Evolutionary conservation across 495 filamentous ascomycete genomes (phyloP), one percentile per base, ranked within the genome.

Genomic region (Annulohypoxylon bovei): DNA sequence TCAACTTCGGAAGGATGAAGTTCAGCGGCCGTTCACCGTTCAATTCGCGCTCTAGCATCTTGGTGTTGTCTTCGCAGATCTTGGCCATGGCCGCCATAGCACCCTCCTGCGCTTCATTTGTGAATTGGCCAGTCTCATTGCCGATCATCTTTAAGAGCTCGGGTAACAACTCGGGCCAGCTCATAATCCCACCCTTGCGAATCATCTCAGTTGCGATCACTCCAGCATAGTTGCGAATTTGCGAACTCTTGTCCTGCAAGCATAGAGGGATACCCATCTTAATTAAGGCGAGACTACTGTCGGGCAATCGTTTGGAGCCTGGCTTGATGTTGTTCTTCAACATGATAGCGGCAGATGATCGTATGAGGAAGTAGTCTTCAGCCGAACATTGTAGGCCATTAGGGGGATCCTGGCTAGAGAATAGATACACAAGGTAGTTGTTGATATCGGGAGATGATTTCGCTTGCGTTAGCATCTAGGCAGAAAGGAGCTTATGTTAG

Each of bases 181-280:
- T 91, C 76, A 94, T 83, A 53, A 99, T 83, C 6, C 94, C 94
- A 32, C 93, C 95, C 67, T 89, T 88, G 65, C 87, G 87, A 57
- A 98, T 89, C 73, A 98, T 82, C 80, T 98, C 95, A n/a, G 96
- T 98, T 72, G 97, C 93, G 74, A 98, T 93, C 75, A 90, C 98
- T 63, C 96, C 96, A 37, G 93, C 91, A 79, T 91, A 92, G 74
- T 87, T 93, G 73, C 95, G 91, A 66, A 98, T 94, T 78, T 95
- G 92, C 12, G 83, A 75, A 74, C 92, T 91, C 62, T 85, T 81
- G 80, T 99, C 95, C 77, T 93, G 90, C 59, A 99, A 86, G 7
- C 91, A 90, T 39, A 91, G 62, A 44, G 96, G 84, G 12, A 95
- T 86, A 22, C 91, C 88, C 58, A 93, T 89, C 70, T 91, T 92